Percentiles rank a stretch among this genome's conserved stretches.
Evolutionary conservation across 495 filamentous ascomycete species (phyloP).

Genomic region (Aspergillus hancockii): DNA sequence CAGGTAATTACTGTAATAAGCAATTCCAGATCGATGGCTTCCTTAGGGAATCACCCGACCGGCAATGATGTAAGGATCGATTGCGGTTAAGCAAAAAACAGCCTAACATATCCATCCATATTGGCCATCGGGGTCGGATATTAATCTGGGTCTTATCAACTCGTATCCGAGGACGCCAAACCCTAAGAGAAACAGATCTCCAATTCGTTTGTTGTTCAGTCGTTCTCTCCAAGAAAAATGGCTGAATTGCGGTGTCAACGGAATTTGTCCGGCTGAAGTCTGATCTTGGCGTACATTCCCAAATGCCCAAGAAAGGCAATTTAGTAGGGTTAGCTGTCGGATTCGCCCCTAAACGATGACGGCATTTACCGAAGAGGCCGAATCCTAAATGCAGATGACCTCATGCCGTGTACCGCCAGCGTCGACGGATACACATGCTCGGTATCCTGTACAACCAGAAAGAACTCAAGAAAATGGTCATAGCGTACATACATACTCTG

Average conservation of each 20-base stretch:
- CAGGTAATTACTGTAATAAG: background rate
- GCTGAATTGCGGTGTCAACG: background rate
- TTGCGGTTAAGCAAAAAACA: background rate
- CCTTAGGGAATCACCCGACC: background rate
- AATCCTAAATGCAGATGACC: background rate
- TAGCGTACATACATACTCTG: background rate
- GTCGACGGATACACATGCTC: background rate
- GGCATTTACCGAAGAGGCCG: background rate
- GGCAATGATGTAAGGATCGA: slow-evolving; percentile 15
- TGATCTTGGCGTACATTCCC: background rate
- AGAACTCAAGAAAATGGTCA: background rate
- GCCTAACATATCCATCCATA: slow-evolving; percentile 3
- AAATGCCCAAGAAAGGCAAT: background rate
- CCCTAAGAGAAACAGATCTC: slow-evolving; percentile 1
- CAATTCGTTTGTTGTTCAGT: background rate
- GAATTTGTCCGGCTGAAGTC: background rate
- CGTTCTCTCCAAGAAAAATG: background rate
- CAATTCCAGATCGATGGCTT: background rate
- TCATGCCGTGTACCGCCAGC: background rate
- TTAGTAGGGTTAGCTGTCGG: background rate
- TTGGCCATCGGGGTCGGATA: slow-evolving; percentile 9
- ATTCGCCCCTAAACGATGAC: background rate
- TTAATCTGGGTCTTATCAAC: slow-evolving; percentile 13
- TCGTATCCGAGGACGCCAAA: slow-evolving; percentile 8
- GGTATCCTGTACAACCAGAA: background rate